phyloP scores from a whole-genome alignment of 2,329 filamentous ascomycete genomes.

The Curvularia eragrostidis region DNA sequence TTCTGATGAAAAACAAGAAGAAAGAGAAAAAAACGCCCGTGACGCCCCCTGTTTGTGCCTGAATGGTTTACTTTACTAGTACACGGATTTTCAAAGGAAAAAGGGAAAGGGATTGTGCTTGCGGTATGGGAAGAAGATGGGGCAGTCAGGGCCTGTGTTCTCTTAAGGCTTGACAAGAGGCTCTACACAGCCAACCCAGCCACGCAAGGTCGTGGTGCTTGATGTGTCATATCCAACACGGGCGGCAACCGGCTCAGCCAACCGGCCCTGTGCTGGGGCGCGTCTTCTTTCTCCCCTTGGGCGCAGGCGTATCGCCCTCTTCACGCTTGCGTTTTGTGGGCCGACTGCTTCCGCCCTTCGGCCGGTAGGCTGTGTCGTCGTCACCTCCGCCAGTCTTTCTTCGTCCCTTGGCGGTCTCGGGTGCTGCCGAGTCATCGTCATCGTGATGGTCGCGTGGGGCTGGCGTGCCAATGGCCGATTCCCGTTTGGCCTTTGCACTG shows the following conservation, averaged over 20 bases:
- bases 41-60: not conserved
- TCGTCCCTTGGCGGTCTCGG: constrained; percentile 36
- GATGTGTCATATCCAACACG: not conserved
- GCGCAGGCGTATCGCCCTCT: constrained; percentile 39
- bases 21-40: not conserved
- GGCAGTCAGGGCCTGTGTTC: not conserved
- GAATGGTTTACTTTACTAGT: not conserved
- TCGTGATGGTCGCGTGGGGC: constrained; percentile 50
- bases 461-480: constrained; percentile 45
- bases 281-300: constrained; percentile 45
- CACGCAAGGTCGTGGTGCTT: not conserved
- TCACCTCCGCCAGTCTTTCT: constrained; percentile 44
- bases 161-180: too few relatives aligned
- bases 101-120: not conserved
- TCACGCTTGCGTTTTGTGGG: constrained; percentile 54
- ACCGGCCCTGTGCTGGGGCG: constrained; percentile 33
- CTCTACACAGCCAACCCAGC: not conserved
- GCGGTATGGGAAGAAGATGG: not conserved
- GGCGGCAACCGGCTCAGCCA: not conserved
- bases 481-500: constrained; percentile 40
- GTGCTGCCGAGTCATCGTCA: constrained; percentile 51
- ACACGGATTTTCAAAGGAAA: constrained; percentile 2
- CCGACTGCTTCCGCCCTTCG: constrained; percentile 56
- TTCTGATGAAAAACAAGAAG: not conserved
- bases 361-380: constrained; percentile 56